A percentile compares a stretch with the other conserved stretches of the same genome.
Conservation (phyloP, 257 asterid species). For the Scutellaria galericulata region DNA sequence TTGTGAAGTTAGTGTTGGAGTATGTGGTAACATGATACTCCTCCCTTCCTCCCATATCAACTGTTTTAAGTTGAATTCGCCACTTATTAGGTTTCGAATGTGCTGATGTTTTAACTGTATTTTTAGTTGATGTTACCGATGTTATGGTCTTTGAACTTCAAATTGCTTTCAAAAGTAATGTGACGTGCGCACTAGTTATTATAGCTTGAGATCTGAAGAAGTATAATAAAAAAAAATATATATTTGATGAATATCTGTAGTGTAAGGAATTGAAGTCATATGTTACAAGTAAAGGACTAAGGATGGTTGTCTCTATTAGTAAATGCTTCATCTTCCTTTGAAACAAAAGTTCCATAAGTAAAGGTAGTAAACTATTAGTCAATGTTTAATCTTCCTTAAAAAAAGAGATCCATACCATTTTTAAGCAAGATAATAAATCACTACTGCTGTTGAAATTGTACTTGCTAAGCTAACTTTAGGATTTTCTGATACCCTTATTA, state of each 20-base stretch:
- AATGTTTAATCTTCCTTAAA: not conserved
- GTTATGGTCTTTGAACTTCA: not conserved
- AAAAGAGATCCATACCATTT: not conserved
- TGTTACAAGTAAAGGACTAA: not conserved
- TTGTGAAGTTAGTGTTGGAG: not conserved
- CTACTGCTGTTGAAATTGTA: not conserved
- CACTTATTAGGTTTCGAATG: not conserved
- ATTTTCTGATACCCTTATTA: constrained; percentile 3
- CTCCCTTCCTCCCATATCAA: not conserved
- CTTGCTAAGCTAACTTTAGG: not conserved
- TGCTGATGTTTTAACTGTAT: no score
- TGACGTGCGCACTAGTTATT: not conserved
- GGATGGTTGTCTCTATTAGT: not conserved
- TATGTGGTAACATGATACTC: constrained; percentile 9
- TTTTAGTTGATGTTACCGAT: not conserved
- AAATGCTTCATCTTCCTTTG: not conserved
- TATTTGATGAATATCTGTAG: not conserved
- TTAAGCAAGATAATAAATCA: not conserved
- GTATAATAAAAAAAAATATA: not conserved
- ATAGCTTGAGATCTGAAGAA: not conserved
- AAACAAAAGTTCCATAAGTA: no score
- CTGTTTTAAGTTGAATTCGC: not conserved
- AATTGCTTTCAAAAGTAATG: not conserved
- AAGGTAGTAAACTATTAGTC: not conserved
- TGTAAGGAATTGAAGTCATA: not conserved